A percentile compares a stretch with the other conserved stretches of the same genome.
Evolutionary conservation across 768 basidiomycete genomes (phyloP).

Genomic region (Auricularia auricula-judae): DNA sequence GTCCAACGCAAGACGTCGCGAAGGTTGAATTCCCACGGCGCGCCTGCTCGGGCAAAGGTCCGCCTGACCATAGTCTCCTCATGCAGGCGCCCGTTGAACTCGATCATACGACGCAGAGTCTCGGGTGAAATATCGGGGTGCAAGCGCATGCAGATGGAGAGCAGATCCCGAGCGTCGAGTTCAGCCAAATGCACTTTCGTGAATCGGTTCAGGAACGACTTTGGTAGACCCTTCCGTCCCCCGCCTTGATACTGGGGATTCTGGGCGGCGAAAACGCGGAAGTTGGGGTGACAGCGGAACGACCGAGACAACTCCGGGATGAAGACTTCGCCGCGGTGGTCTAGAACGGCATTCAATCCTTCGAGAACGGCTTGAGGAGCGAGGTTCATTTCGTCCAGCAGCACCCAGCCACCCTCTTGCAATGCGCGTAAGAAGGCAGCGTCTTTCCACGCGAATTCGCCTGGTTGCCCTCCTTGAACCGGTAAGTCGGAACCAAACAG

Average conservation of each 20-base stretch:
- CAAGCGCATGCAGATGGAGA: conserved; percentile 63
- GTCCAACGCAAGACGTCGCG: conserved; percentile 91
- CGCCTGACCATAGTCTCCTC: conserved; percentile 52
- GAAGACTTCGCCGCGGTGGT: conserved; percentile 90
- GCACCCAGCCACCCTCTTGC: conserved; percentile 95
- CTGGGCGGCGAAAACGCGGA: conserved; percentile 95
- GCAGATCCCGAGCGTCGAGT: conserved; percentile 64
- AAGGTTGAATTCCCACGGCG: conserved; percentile 97
- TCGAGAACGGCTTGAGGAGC: conserved; percentile 95
- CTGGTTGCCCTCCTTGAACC: conserved; percentile 79
- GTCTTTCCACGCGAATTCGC: conserved; percentile 95
- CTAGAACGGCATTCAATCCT: conserved; percentile 90
- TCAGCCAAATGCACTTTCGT: conserved; percentile 95
- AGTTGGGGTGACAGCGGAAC: conserved; percentile 82
- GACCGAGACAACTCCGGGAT: conserved; percentile 89
- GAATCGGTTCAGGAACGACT: conserved; percentile 95
- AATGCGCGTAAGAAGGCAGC: conserved; percentile 90
- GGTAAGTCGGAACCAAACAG: conserved; percentile 95
- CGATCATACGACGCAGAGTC: conserved; percentile 62
- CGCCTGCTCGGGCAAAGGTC: conserved; percentile 65
- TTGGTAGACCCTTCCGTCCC: conserved; percentile 92
- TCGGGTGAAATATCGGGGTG: conserved; percentile 49
- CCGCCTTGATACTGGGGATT: conserved; percentile 95
- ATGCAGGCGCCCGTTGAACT: conserved; percentile 64
- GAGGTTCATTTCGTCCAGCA: conserved; percentile 98